These are phyloP conservation scores for Ophiocordyceps camponoti-saundersi DNA, from an alignment of 2,329 filamentous ascomycete genomes.

Conservation along the genomic window DNA sequence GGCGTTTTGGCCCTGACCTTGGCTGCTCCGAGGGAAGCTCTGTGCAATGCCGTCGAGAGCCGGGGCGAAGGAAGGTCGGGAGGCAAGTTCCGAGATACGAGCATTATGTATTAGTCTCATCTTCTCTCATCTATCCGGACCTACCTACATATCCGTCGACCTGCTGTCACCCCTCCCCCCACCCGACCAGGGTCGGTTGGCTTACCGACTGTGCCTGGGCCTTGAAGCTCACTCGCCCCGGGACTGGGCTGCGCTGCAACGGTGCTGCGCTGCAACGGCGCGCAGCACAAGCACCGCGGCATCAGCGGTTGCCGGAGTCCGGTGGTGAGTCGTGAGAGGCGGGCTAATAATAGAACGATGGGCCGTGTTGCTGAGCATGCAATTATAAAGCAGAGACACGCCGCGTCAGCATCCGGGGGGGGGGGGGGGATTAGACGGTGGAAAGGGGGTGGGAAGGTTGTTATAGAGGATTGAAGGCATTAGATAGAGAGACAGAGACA, in stretches of 20 bases:
- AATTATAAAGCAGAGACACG: slow-evolving; percentile 1
- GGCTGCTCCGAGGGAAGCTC: background rate
- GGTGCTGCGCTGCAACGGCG: background rate
- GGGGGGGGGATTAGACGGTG: background rate
- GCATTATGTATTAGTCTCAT: background rate
- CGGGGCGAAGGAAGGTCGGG: background rate
- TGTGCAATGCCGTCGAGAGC: background rate
- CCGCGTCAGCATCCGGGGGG: background rate
- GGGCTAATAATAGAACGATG: background rate
- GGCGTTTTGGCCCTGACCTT: background rate
- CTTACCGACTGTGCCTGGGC: slow-evolving; percentile 1
- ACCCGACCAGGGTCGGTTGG: slow-evolving; percentile 2
- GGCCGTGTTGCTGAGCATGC: background rate
- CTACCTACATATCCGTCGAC: too few species aligned
- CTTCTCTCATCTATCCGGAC: background rate
- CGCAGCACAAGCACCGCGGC: background rate
- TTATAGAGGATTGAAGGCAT: background rate
- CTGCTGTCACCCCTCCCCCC: too few species aligned
- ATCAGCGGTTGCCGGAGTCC: background rate
- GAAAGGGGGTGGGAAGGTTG: background rate
- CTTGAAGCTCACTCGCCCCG: background rate
- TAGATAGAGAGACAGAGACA: background rate
- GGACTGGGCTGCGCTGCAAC: background rate
- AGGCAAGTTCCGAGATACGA: background rate
- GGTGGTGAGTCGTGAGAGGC: background rate